phyloP scores from a whole-genome alignment of 192 early-diverging fungal species.

The Backusella tarrabulga region DNA sequence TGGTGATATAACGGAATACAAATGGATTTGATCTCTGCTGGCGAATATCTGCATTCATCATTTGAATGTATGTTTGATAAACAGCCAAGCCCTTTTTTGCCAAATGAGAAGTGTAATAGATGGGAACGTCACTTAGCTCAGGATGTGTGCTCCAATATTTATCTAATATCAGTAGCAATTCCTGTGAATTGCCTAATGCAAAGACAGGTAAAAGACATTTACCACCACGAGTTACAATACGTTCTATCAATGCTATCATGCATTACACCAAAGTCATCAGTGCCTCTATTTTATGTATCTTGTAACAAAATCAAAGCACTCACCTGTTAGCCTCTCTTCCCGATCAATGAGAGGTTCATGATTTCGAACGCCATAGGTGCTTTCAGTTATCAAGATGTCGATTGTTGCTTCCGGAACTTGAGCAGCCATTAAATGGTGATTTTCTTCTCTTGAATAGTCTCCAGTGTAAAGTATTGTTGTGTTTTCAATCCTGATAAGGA shows the following conservation, averaged over 20 bases:
- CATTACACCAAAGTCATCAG: not conserved
- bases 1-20: constrained; percentile 92
- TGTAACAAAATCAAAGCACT: not conserved
- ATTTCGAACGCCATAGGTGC: constrained; percentile 95
- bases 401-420: constrained; percentile 80
- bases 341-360: constrained; percentile 92
- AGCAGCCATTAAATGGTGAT: constrained; percentile 96
- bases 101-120: constrained; percentile 92
- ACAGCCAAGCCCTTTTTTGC: constrained; percentile 96
- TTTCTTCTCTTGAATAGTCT: constrained; percentile 98
- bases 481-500: constrained; percentile 85
- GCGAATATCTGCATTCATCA: constrained; percentile 95
- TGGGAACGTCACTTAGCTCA: constrained; percentile 84
- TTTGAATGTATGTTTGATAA: constrained; percentile 95
- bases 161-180: constrained; percentile 93
- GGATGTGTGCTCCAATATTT: constrained; percentile 94
- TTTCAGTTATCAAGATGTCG: constrained; percentile 94
- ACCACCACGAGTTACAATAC: constrained; percentile 82
- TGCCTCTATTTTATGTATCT: not conserved
- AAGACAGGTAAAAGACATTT: constrained; percentile 95
- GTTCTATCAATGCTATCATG: constrained; percentile 59
- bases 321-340: constrained; percentile 84
- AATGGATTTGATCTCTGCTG: constrained; percentile 93
- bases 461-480: constrained; percentile 94
- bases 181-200: constrained; percentile 94